Percentiles rank a stretch among this genome's conserved stretches.
Evolutionary conservation across 2,329 filamentous ascomycete species (phyloP).

Genomic region (Elsinoe arachidis): DNA sequence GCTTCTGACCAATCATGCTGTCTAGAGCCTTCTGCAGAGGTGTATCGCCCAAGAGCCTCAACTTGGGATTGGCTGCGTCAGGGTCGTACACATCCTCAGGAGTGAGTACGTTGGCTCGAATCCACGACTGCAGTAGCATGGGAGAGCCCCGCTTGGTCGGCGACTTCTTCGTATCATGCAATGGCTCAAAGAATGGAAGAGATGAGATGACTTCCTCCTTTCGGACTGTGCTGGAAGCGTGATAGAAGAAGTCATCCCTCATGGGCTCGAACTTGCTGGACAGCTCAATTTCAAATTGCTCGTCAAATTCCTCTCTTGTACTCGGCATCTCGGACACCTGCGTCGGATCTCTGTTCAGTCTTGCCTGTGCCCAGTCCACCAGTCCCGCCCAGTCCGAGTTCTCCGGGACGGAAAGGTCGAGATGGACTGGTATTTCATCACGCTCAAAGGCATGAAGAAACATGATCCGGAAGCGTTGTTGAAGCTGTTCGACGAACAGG

Average conservation of each 20-base stretch:
- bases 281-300: conserved; percentile 36
- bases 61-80: conserved; percentile 32
- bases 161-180: conserved; percentile 15
- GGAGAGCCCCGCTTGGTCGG: conserved; percentile 16
- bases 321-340: conserved; percentile 14
- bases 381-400: conserved; percentile 61
- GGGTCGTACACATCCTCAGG: conserved; percentile 33
- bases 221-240: conserved; percentile 33
- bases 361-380: conserved; percentile 57
- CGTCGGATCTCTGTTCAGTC: conserved; percentile 19
- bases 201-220: conserved; percentile 28
- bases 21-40: conserved; percentile 44
- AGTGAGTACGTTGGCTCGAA: conserved; percentile 38
- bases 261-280: conserved; percentile 34
- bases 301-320: conserved; percentile 34
- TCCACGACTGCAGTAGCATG: conserved; percentile 35
- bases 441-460: conserved; percentile 60
- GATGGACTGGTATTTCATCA: conserved; percentile 46
- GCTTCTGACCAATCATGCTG: conserved; percentile 42
- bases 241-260: conserved; percentile 48
- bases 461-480: conserved; percentile 54
- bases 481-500: conserved; percentile 39
- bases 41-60: conserved; percentile 27
- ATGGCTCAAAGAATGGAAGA: conserved; percentile 14
- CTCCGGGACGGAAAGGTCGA: conserved; percentile 55